Evolutionary conservation across 257 asterid genomes (phyloP).

Genomic region (Plantago elongata): DNA sequence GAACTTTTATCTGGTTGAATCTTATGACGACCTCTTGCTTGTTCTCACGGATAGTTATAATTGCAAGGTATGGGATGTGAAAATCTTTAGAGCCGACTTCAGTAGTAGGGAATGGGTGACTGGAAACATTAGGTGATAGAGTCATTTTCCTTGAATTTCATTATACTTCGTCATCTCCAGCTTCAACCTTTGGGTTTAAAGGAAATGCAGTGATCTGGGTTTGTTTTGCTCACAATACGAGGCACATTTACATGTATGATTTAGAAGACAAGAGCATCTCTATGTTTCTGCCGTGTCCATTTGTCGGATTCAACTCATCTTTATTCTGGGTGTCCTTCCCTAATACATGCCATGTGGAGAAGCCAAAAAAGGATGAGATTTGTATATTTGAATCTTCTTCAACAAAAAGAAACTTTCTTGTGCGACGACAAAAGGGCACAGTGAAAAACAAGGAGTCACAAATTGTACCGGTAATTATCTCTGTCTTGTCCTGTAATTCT

Average conservation of each 20-base stretch:
- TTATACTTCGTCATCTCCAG: slow-evolving; percentile 7
- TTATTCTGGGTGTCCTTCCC: slow-evolving; percentile 7
- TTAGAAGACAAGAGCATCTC: slow-evolving; percentile 8
- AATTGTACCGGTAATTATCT: slow-evolving; percentile 1
- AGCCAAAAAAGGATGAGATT: neutral
- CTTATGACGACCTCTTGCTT: slow-evolving; percentile 1
- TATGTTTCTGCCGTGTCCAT: slow-evolving; percentile 3
- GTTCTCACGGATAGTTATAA: neutral
- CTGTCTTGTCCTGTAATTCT: neutral
- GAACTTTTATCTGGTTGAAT: neutral
- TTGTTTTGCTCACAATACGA: too few relatives aligned
- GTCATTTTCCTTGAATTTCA: neutral
- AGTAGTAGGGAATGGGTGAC: slow-evolving; percentile 10
- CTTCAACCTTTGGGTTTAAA: slow-evolving; percentile 8
- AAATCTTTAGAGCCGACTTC: slow-evolving; percentile 1
- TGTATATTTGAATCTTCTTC: neutral
- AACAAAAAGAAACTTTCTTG: neutral
- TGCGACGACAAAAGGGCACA: neutral
- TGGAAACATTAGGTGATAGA: slow-evolving; percentile 1
- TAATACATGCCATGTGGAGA: slow-evolving; percentile 1
- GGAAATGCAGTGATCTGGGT: slow-evolving; percentile 6
- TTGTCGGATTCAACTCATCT: neutral
- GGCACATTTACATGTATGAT: slow-evolving; percentile 6
- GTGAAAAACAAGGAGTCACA: neutral
- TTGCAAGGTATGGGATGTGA: neutral